phyloP scores from a whole-genome alignment of 768 basidiomycete genomes.

The Boletus pseudo-olivaceus region DNA sequence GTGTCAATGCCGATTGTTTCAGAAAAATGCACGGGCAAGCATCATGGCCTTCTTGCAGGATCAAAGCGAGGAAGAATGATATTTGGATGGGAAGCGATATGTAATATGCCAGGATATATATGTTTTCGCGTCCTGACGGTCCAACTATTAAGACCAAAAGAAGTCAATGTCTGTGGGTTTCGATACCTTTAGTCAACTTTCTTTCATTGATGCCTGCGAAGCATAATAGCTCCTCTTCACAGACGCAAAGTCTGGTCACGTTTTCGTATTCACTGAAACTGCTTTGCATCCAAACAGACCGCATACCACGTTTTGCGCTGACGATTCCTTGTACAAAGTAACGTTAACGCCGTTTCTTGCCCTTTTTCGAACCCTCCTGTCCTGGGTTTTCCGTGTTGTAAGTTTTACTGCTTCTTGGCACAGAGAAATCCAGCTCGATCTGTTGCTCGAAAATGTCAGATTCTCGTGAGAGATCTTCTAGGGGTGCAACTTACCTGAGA shows the following conservation, averaged over 20 bases:
- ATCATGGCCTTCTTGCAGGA: constrained; percentile 72
- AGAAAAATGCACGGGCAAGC: constrained; percentile 50
- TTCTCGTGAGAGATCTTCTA: neutral
- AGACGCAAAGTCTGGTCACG: neutral
- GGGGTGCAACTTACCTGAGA: neutral
- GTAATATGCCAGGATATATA: neutral
- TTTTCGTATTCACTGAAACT: neutral
- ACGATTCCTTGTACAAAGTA: neutral
- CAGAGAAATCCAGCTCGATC: constrained; percentile 5
- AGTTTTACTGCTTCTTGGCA: no score
- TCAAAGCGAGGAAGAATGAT: constrained; percentile 58
- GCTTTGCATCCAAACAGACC: neutral
- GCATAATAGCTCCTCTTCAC: neutral
- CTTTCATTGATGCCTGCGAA: neutral
- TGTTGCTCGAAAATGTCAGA: neutral
- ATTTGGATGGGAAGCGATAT: no score
- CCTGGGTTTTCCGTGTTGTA: neutral
- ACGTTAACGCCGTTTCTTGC: neutral
- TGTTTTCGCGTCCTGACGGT: neutral
- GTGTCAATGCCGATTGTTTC: neutral
- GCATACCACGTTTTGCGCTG: neutral
- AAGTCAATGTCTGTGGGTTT: neutral
- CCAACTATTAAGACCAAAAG: neutral
- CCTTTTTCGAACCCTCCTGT: neutral
- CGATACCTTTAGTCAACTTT: neutral